Base-by-base conservation (phyloP, 495 filamentous ascomycete genomes). In the Friedmanniomyces endolithicus region DNA sequence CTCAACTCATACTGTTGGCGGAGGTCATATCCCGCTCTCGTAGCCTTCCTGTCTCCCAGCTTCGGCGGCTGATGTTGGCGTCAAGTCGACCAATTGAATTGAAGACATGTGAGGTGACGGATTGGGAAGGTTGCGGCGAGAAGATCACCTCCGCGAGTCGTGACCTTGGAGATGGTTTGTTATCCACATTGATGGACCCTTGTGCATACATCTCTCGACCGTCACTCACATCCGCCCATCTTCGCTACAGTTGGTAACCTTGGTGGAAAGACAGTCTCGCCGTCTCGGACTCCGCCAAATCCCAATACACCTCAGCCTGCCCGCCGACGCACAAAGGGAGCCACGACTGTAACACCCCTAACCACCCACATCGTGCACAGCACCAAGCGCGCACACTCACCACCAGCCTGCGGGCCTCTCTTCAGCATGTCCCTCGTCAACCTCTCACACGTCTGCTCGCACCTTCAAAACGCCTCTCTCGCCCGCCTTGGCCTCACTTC, bases 381-480 rank as follows among this genome's bases (percentile, higher is more conserved):
- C 6, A 20, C 24, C 17, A 47, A 47, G 44, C 7, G 44, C 24
- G 44, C 44, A 24, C 44, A 47, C 44, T 7, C 20, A 43, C 11
- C 4, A 50, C 41, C 12, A 20, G 59, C 61, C 31, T 51, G 39
- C 34, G 50, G 35, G 59, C 64, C 47, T 55, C 59, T 54, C 56
- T 60, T 39, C 62, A 70, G 55, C 47, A 97, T 97, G 92, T 94
- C 88, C 65, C 82, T 98, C 73, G 75, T 80, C 65, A 80, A 81
- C 69, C 78, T 97, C 62, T 71, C 81, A 50, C 69, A 90, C 75
- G 78, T 88, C 63, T 94, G 87, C 72, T 87, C 88, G 49, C 92
- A 97, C 75, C 78, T 98, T 35, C 88, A 95, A 73, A 98, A 98
- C 75, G 86, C 86, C 63, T 83, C 86, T 47, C 83, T 83, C 66